Conservation (phyloP, 345 rosid genomes). For the Euphorbia tirucalli region DNA sequence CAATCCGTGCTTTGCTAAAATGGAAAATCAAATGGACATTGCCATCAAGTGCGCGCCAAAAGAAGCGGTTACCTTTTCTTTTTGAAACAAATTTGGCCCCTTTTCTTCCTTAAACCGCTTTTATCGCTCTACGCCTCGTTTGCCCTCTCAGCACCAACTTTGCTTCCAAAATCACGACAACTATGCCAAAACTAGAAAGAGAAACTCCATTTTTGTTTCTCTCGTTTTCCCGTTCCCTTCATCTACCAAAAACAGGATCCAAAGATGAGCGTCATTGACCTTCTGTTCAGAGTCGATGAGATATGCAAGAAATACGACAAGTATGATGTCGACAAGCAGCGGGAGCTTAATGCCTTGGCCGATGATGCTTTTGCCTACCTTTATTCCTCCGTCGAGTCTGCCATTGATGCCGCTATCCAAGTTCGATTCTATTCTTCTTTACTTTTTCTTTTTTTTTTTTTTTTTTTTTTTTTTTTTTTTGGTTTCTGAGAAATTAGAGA, state of each 20-base stretch:
- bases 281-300: conserved; percentile 67
- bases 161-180: background rate
- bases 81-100: background rate
- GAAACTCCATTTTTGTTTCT: background rate
- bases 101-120: conserved; percentile 3
- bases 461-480: background rate
- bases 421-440: conserved; percentile 26
- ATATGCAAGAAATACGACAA: conserved; percentile 81
- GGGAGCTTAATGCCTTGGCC: conserved; percentile 49
- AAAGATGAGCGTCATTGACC: conserved; percentile 64
- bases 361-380: conserved; percentile 71
- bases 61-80: background rate
- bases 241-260: background rate
- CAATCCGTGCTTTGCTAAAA: too few relatives aligned
- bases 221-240: background rate
- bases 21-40: too few relatives aligned
- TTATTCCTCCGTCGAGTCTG: conserved; percentile 49
- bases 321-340: conserved; percentile 70
- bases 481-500: background rate
- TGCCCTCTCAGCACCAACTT: conserved; percentile 6
- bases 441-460: background rate
- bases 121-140: conserved; percentile 34
- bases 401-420: conserved; percentile 44
- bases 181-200: conserved; percentile 4
- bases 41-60: conserved; percentile 8